Conservation (phyloP, 148 eudicot genomes). For the Silene latifolia region DNA sequence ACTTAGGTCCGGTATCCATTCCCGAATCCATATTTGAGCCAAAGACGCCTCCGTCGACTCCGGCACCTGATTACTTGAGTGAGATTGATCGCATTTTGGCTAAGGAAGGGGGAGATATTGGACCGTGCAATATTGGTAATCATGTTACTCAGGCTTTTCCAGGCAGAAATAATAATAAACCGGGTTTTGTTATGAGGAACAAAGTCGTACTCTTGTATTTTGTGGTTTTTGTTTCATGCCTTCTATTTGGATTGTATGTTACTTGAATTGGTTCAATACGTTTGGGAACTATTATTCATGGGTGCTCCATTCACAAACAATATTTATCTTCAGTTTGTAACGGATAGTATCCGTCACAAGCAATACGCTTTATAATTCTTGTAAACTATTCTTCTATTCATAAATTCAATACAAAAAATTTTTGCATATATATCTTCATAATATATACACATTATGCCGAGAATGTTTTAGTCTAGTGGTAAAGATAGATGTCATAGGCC, state of each 20-base stretch:
- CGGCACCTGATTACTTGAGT: neutral
- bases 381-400: no score
- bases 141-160: neutral
- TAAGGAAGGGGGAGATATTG: neutral
- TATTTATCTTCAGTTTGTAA: no score
- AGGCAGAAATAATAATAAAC: neutral
- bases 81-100: constrained; percentile 13
- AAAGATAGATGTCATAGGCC: no score
- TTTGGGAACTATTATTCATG: no score
- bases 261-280: neutral
- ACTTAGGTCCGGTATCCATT: constrained; percentile 2
- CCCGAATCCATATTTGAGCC: neutral
- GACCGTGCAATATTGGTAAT: neutral
- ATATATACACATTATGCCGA: no score
- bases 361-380: no score
- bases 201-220: neutral
- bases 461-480: no score
- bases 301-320: no score
- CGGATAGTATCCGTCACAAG: no score
- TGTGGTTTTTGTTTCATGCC: neutral
- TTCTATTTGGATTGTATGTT: constrained; percentile 5
- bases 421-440: no score
- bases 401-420: no score
- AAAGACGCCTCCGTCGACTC: constrained; percentile 24
- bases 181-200: neutral